These are phyloP conservation scores for Eustoma russellianum DNA, from an alignment of 257 asterid genomes.

Conservation along the genomic window DNA sequence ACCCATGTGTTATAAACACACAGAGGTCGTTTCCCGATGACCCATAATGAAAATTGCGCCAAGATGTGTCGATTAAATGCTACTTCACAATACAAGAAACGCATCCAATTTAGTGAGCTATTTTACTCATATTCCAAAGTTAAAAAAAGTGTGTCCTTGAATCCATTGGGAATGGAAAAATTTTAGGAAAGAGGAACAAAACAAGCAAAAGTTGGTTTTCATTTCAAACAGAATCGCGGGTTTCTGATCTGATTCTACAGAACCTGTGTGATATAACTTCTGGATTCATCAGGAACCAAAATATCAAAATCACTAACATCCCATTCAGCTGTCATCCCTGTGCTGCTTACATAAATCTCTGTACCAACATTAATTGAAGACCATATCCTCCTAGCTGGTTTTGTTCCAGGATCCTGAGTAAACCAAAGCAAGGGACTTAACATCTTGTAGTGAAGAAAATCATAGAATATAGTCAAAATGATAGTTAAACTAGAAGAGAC, in stretches of 20 bases:
- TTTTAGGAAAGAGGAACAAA: neutral
- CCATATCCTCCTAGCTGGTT: conserved; percentile 66
- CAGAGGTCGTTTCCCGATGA: too few species aligned
- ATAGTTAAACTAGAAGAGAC: too few species aligned
- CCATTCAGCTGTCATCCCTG: conserved; percentile 73
- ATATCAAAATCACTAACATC: conserved; percentile 67
- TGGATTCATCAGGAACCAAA: conserved; percentile 27
- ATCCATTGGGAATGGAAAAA: neutral
- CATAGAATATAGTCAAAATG: too few species aligned
- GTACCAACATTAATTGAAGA: conserved; percentile 73
- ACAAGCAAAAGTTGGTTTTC: too few species aligned
- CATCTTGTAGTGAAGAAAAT: neutral
- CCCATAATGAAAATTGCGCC: too few species aligned
- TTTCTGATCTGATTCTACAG: conserved; percentile 3
- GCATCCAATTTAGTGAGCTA: too few species aligned
- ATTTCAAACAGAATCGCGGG: too few species aligned
- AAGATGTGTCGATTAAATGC: too few species aligned
- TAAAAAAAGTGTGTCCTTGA: too few species aligned
- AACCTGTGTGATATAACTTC: conserved; percentile 9
- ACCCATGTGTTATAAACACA: too few species aligned
- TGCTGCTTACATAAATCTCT: conserved; percentile 59
- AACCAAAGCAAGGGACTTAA: neutral
- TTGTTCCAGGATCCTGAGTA: conserved; percentile 76
- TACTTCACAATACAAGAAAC: too few species aligned
- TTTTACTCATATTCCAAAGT: too few species aligned